These are phyloP conservation scores for Fraxinus cuspidata DNA, from an alignment of 257 asterid genomes.

Conservation along the genomic window DNA sequence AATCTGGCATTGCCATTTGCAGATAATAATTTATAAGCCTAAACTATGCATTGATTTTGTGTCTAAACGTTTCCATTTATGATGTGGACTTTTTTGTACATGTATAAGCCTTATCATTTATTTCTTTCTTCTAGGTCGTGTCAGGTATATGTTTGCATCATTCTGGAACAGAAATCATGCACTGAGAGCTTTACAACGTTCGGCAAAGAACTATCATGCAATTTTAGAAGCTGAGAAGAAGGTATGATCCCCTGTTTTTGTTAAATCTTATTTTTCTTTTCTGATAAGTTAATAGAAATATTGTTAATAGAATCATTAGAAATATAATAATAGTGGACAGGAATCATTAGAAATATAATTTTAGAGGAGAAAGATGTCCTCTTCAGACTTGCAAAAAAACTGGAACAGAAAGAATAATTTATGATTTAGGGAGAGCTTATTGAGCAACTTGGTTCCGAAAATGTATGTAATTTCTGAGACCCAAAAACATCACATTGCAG, in stretches of 20 bases:
- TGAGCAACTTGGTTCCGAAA: not conserved
- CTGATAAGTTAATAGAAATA: not conserved
- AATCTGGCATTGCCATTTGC: constrained; percentile 10
- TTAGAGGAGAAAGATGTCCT: not conserved
- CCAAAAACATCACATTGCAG: not conserved
- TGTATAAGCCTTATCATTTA: constrained; percentile 10
- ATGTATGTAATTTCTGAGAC: not conserved
- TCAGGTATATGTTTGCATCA: constrained; percentile 94
- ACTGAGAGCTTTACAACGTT: constrained; percentile 66
- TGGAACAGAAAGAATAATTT: not conserved
- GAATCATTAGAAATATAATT: not conserved
- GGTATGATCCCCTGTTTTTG: constrained; percentile 44
- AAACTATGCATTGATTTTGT: constrained; percentile 21
- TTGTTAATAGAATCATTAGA: not conserved
- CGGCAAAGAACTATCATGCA: constrained; percentile 54
- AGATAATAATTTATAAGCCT: not conserved
- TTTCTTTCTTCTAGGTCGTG: constrained; percentile 69
- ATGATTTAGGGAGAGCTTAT: not conserved
- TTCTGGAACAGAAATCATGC: constrained; percentile 95
- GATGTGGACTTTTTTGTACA: constrained; percentile 5
- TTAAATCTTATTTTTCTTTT: constrained; percentile 2
- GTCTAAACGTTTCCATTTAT: constrained; percentile 14
- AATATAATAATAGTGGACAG: not conserved
- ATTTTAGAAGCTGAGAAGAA: constrained; percentile 84
- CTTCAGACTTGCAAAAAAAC: not conserved